phyloP scores from a whole-genome alignment of 2,329 filamentous ascomycete genomes.

The Clarireedia homoeocarpa region DNA sequence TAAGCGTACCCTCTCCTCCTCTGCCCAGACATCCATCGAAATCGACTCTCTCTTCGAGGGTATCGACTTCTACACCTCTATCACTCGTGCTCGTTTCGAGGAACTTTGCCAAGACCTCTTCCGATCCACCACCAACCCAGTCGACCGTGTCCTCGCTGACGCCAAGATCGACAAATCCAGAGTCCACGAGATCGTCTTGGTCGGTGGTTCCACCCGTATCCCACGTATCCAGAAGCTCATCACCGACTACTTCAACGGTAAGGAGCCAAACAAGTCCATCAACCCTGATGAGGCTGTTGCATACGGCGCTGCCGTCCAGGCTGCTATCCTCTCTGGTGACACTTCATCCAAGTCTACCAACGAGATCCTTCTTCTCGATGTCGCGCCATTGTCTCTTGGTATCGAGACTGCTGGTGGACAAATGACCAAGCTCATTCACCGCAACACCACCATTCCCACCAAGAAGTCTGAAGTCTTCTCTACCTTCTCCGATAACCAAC shows the following conservation, averaged over 20 bases:
- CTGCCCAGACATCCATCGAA: constrained; percentile 95
- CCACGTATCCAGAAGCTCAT: constrained; percentile 99
- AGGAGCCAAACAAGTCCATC: constrained; percentile 99
- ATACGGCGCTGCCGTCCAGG: constrained; percentile 96
- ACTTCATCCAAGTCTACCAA: constrained; percentile 95
- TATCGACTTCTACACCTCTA: constrained; percentile 97
- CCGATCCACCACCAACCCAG: constrained; percentile 92
- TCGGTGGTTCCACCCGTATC: constrained; percentile 97
- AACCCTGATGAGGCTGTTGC: constrained; percentile 99
- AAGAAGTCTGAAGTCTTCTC: constrained; percentile 99
- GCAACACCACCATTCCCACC: constrained; percentile 98
- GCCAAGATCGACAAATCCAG: constrained; percentile 96
- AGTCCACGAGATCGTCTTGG: constrained; percentile 97
- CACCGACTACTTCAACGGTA: constrained; percentile 99
- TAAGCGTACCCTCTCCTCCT: constrained; percentile 96
- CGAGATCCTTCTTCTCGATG: constrained; percentile 96
- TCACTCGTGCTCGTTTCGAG: constrained; percentile 98
- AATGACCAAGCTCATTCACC: constrained; percentile 99
- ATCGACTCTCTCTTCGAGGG: constrained; percentile 98
- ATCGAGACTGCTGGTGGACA: constrained; percentile 99
- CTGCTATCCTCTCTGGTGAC: constrained; percentile 93
- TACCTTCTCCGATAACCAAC: constrained; percentile 99
- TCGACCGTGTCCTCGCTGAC: constrained; percentile 92
- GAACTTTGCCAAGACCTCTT: constrained; percentile 99
- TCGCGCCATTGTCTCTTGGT: constrained; percentile 90